Percentiles rank a stretch among this genome's conserved stretches.
These are phyloP conservation scores for Silybum marianum DNA, from an alignment of 129 eudicot species.

Conservation along the genomic window DNA sequence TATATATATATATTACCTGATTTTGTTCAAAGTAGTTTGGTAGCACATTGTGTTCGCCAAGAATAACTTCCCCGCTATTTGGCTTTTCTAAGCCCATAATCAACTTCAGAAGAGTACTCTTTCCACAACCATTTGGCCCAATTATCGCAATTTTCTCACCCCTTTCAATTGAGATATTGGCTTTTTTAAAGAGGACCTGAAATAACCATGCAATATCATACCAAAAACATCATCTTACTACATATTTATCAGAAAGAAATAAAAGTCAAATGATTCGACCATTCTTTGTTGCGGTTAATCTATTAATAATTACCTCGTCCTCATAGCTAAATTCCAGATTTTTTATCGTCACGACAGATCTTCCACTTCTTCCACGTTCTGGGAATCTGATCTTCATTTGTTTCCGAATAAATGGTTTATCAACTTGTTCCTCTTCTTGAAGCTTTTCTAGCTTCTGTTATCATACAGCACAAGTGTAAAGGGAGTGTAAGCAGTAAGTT, in stretches of 20 bases:
- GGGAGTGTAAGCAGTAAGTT: neutral
- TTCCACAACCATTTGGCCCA: conserved; percentile 98
- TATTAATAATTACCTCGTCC: conserved; percentile 61
- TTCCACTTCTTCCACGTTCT: conserved; percentile 94
- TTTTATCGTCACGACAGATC: conserved; percentile 59
- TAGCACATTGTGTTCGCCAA: conserved; percentile 90
- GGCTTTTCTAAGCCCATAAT: conserved; percentile 79
- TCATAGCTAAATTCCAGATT: conserved; percentile 73
- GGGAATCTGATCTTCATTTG: conserved; percentile 97
- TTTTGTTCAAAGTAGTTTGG: conserved; percentile 99
- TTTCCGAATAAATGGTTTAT: conserved; percentile 92
- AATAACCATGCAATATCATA: conserved; percentile 12
- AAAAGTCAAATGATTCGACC: neutral
- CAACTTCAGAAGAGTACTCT: conserved; percentile 85
- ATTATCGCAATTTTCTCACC: conserved; percentile 97
- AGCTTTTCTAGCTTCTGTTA: conserved; percentile 93
- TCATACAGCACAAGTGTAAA: conserved; percentile 18
- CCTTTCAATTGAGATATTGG: conserved; percentile 69
- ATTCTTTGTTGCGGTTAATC: neutral
- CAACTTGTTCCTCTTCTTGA: conserved; percentile 91
- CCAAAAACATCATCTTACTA: conserved; percentile 4
- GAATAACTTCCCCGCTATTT: conserved; percentile 64
- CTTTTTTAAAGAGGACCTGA: conserved; percentile 80
- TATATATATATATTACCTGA: conserved; percentile 55
- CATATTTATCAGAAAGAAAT: conserved; percentile 1